A percentile compares a stretch with the other conserved stretches of the same genome.
Conservation (phyloP, 2,329 filamentous ascomycete species). For the Sporothrix variecibatus region DNA sequence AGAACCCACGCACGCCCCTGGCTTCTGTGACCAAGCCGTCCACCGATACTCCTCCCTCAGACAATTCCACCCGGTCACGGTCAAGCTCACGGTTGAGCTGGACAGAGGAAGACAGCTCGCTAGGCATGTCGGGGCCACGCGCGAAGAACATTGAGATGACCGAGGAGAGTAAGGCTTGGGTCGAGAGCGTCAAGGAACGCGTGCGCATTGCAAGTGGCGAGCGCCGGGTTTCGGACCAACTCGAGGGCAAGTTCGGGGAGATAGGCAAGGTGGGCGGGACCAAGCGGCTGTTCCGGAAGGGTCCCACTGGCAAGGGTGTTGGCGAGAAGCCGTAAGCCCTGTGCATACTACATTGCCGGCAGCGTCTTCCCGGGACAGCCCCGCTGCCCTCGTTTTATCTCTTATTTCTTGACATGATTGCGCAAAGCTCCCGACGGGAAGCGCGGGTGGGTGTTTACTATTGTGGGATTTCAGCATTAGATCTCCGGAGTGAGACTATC, state of each 20-base stretch:
- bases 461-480: background rate
- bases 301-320: background rate
- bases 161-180: conserved; percentile 75
- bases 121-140: conserved; percentile 72
- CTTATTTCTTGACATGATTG: background rate
- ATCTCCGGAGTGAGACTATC: background rate
- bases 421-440: background rate
- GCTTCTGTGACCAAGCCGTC: conserved; percentile 38
- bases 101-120: conserved; percentile 57
- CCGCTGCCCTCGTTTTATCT: background rate
- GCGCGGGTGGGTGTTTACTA: background rate
- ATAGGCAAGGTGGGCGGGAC: conserved; percentile 72
- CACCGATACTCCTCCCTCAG: conserved; percentile 49
- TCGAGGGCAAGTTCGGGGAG: conserved; percentile 61
- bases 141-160: conserved; percentile 66
- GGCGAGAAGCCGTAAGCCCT: background rate
- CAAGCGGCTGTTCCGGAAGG: conserved; percentile 65
- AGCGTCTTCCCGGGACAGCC: background rate
- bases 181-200: conserved; percentile 79
- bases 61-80: conserved; percentile 49
- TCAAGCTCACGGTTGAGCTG: conserved; percentile 58
- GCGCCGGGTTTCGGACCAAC: conserved; percentile 40
- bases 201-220: conserved; percentile 70
- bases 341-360: background rate
- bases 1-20: conserved; percentile 47